Evolutionary conservation across 768 basidiomycete genomes (phyloP).

Genomic region (Pleurotus pulmonarius): DNA sequence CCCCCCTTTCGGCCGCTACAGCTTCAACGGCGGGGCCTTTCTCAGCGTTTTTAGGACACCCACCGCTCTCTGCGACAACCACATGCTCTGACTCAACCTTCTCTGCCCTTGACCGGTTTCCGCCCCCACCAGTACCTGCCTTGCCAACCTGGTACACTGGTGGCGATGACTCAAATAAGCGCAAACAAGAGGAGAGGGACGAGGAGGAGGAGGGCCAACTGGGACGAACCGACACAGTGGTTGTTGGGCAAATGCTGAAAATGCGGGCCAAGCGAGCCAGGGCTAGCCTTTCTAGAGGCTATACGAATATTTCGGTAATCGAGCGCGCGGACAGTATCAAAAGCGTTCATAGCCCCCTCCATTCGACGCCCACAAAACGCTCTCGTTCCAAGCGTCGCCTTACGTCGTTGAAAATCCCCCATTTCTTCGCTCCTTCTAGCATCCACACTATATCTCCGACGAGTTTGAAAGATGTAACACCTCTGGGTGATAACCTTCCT

Average conservation of each 20-base stretch:
- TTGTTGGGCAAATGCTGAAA: constrained; percentile 8
- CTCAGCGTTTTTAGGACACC: constrained; percentile 1
- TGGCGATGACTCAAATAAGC: neutral
- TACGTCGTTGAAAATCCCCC: neutral
- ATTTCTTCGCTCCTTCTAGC: neutral
- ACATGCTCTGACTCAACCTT: neutral
- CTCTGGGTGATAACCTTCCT: neutral
- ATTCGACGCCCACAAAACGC: neutral
- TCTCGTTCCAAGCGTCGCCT: neutral
- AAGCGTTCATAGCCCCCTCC: neutral
- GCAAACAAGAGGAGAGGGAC: neutral
- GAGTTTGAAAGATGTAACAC: neutral
- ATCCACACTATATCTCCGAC: constrained; percentile 1
- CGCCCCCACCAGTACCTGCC: neutral
- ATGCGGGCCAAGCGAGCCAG: constrained; percentile 1
- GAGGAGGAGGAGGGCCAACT: neutral
- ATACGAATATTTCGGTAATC: neutral
- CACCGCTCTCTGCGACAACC: neutral
- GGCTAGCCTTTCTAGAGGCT: neutral
- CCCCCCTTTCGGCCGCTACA: neutral
- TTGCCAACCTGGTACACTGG: neutral
- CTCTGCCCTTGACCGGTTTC: constrained; percentile 3
- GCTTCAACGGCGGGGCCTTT: constrained; percentile 4
- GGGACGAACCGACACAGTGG: neutral
- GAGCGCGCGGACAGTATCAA: constrained; percentile 7